Conservation (phyloP, 2,329 filamentous ascomycete genomes). For the Dactylonectria macrodidyma region DNA sequence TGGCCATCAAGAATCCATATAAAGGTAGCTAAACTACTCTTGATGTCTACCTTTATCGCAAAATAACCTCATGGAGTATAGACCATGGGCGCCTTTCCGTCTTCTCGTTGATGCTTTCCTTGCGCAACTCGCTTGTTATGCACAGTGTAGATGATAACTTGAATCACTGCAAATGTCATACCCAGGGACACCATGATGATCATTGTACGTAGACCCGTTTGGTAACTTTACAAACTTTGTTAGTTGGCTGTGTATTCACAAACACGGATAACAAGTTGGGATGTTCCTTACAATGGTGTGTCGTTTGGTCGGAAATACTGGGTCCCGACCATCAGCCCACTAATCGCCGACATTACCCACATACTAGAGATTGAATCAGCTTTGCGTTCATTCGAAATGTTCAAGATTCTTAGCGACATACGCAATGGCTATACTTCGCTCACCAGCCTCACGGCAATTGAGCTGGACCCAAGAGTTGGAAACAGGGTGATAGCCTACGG, state of each 20-base stretch:
- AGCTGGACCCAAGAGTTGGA: slow-evolving; percentile 67
- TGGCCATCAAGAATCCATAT: no score
- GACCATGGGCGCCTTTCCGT: slow-evolving; percentile 10
- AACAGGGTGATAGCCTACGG: slow-evolving; percentile 66
- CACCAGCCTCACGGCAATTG: slow-evolving; percentile 61
- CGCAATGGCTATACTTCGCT: slow-evolving; percentile 62
- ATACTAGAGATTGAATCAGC: slow-evolving; percentile 49
- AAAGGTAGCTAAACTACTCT: no score
- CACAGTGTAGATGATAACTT: slow-evolving; percentile 56
- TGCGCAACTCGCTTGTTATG: slow-evolving; percentile 53
- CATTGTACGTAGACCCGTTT: slow-evolving; percentile 60
- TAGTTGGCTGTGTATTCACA: background rate
- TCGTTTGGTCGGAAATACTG: slow-evolving; percentile 63
- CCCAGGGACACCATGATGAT: slow-evolving; percentile 61
- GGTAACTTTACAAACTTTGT: slow-evolving; percentile 52
- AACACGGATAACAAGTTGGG: background rate
- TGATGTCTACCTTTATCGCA: no score
- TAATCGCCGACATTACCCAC: slow-evolving; percentile 64
- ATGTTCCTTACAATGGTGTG: slow-evolving; percentile 54
- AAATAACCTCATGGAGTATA: slow-evolving; percentile 13
- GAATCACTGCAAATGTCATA: slow-evolving; percentile 56
- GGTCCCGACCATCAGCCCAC: slow-evolving; percentile 62
- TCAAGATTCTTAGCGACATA: slow-evolving; percentile 41
- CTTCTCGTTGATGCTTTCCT: slow-evolving; percentile 37
- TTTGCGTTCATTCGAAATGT: slow-evolving; percentile 57